Conservation (phyloP, 495 filamentous ascomycete species). For the Astrocystis sublimbata region DNA sequence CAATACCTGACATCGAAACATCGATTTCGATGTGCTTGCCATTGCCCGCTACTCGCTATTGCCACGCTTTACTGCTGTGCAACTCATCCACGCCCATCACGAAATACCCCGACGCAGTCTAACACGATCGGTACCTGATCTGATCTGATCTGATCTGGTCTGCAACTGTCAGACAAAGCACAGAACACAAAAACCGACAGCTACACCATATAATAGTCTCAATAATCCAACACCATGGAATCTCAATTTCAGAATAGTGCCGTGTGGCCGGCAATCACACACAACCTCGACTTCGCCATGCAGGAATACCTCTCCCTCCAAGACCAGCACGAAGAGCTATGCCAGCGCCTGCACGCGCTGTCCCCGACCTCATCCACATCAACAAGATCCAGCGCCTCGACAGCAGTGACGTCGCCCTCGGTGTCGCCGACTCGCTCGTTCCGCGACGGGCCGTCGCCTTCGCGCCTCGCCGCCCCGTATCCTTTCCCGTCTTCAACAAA, state of each 20-base stretch:
- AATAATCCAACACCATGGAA: neutral
- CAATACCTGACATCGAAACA: no score
- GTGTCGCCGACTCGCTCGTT: conserved; percentile 38
- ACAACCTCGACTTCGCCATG: conserved; percentile 45
- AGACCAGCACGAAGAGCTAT: conserved; percentile 55
- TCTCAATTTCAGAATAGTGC: neutral
- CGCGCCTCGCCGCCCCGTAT: no score
- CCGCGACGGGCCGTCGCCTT: neutral
- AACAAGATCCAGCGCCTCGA: conserved; percentile 34
- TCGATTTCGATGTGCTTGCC: conserved; percentile 5
- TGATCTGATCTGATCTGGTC: neutral
- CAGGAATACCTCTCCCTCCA: conserved; percentile 59
- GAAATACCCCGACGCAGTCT: no score
- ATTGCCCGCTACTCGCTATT: neutral
- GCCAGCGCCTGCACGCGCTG: conserved; percentile 51
- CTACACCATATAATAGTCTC: no score
- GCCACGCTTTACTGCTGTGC: neutral
- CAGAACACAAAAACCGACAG: no score
- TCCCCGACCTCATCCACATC: conserved; percentile 36
- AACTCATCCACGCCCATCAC: no score
- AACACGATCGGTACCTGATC: no score
- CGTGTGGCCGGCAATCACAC: neutral
- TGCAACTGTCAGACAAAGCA: neutral
- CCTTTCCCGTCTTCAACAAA: conserved; percentile 25
- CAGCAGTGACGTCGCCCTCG: conserved; percentile 37